These are phyloP conservation scores for Ceratobasidium papillatum DNA, from an alignment of 1,284 basidiomycete species.

Conservation along the genomic window DNA sequence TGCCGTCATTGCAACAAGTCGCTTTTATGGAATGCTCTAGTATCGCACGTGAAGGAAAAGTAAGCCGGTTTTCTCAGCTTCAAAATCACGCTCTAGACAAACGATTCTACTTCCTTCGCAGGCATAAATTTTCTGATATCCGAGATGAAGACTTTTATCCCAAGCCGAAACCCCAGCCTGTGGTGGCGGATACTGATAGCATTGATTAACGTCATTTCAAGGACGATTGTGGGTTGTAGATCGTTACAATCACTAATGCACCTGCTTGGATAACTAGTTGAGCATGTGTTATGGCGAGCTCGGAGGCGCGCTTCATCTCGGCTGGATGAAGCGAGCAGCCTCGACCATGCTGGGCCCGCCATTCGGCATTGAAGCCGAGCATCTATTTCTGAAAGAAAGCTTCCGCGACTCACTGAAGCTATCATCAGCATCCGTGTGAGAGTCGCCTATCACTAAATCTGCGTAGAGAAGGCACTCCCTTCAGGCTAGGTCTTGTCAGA, in stretches of 20 bases:
- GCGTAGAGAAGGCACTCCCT: neutral
- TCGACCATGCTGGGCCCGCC: neutral
- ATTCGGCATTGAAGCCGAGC: neutral
- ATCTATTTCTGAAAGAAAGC: slow-evolving; percentile 5
- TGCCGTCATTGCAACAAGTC: slow-evolving; percentile 34
- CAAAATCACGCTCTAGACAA: neutral
- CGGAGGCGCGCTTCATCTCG: slow-evolving; percentile 5
- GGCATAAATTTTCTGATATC: slow-evolving; percentile 31
- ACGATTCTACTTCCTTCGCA: neutral
- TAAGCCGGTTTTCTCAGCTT: neutral
- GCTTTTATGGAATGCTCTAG: slow-evolving; percentile 32
- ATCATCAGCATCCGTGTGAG: neutral
- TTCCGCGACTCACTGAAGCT: neutral
- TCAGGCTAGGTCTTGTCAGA: neutral
- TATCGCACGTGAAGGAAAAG: slow-evolving; percentile 36
- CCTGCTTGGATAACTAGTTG: neutral
- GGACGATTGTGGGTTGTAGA: neutral
- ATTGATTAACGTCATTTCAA: neutral
- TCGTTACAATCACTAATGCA: neutral
- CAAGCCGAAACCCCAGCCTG: slow-evolving; percentile 14
- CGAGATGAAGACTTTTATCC: slow-evolving; percentile 39
- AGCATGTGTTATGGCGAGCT: neutral
- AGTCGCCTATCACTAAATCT: neutral
- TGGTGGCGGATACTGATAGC: neutral
- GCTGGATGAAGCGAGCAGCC: neutral